Conservation (phyloP, 805 yeast species). For the Starmerella stellata region DNA sequence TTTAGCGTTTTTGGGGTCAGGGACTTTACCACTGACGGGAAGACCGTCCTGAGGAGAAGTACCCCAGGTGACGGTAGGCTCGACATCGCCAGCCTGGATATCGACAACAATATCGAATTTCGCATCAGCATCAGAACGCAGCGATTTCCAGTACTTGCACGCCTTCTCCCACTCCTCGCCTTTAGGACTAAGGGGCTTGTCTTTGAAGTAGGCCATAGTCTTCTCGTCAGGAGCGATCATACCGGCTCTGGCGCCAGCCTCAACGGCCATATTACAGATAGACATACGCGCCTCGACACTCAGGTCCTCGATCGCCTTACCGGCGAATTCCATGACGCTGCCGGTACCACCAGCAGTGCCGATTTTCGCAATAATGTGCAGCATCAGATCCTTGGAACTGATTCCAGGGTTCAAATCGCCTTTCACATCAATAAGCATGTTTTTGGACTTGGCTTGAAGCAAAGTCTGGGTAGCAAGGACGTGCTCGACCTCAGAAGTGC, state of each 20-base stretch:
- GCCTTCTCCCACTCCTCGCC: conserved; percentile 96
- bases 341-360: conserved; percentile 99
- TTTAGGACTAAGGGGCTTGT: conserved; percentile 85
- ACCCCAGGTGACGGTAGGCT: conserved; percentile 98
- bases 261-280: conserved; percentile 97
- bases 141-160: conserved; percentile 71
- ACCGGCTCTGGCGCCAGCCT: conserved; percentile 99
- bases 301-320: conserved; percentile 74
- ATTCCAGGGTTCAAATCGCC: conserved; percentile 78
- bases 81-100: conserved; percentile 66
- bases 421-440: conserved; percentile 74
- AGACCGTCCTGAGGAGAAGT: conserved; percentile 97
- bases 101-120: conserved; percentile 66
- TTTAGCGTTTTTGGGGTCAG: conserved; percentile 59
- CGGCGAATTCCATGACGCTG: conserved; percentile 88
- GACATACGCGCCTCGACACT: conserved; percentile 98
- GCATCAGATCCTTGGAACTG: conserved; percentile 86
- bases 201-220: conserved; percentile 76
- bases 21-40: conserved; percentile 78
- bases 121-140: conserved; percentile 80
- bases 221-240: conserved; percentile 91
- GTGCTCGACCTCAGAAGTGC: conserved; percentile 98
- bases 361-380: conserved; percentile 87
- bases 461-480: conserved; percentile 90
- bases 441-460: conserved; percentile 85